These are phyloP conservation scores for Yamadazyma tumulicola DNA, from an alignment of 805 yeast species.

Conservation along the genomic window DNA sequence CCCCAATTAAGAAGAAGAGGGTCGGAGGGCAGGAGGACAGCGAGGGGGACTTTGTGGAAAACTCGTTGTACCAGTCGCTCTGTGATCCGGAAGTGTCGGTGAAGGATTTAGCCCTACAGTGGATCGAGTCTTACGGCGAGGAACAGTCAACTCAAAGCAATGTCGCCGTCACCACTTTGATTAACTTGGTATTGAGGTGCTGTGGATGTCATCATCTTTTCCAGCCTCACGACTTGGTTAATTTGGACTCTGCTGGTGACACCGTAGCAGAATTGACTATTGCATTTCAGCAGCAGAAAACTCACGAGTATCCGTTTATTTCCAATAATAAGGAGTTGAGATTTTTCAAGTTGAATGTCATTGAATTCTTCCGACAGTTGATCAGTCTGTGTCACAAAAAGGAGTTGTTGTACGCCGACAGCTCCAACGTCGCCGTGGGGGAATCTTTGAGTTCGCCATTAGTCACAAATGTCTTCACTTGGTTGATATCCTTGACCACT, in stretches of 20 bases:
- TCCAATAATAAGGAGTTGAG: slow-evolving; percentile 47
- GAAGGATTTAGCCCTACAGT: slow-evolving; percentile 35
- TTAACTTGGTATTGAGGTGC: slow-evolving; percentile 66
- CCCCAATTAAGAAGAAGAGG: background rate
- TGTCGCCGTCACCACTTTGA: slow-evolving; percentile 46
- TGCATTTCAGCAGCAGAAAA: slow-evolving; percentile 54
- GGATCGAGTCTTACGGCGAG: slow-evolving; percentile 31
- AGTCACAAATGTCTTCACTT: slow-evolving; percentile 57
- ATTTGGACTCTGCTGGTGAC: slow-evolving; percentile 64
- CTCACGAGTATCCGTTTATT: slow-evolving; percentile 67
- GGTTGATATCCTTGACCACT: slow-evolving; percentile 74
- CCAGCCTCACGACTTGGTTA: slow-evolving; percentile 71
- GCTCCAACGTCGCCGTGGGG: slow-evolving; percentile 3
- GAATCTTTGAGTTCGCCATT: slow-evolving; percentile 37
- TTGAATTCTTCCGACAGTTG: slow-evolving; percentile 53
- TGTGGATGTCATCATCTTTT: slow-evolving; percentile 70
- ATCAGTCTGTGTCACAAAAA: slow-evolving; percentile 55
- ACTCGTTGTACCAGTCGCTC: slow-evolving; percentile 26
- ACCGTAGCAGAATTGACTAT: slow-evolving; percentile 72
- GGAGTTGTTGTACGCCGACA: slow-evolving; percentile 49
- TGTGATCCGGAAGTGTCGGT: slow-evolving; percentile 28
- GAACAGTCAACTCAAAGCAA: slow-evolving; percentile 11
- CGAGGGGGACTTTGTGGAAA: slow-evolving; percentile 26
- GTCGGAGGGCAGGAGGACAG: slow-evolving; percentile 4
- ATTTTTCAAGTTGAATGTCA: slow-evolving; percentile 51